A percentile compares a stretch with the other conserved stretches of the same genome.
Evolutionary conservation across 2,329 filamentous ascomycete genomes (phyloP).

Genomic region (Huntiella abstrusa): DNA sequence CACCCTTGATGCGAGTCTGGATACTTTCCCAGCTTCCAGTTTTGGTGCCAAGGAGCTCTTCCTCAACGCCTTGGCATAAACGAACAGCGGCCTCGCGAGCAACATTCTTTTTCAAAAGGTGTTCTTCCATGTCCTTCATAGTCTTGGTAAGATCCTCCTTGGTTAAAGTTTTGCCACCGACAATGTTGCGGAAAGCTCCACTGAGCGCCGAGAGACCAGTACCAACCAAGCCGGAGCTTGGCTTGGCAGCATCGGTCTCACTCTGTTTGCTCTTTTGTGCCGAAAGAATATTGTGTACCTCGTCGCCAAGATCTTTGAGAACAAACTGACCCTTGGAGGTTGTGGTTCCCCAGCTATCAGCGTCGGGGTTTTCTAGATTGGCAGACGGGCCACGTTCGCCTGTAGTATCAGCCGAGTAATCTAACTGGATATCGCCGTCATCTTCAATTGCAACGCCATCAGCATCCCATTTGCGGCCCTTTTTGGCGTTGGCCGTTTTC

Average conservation of each 20-base stretch:
- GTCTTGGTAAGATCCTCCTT: conserved; percentile 80
- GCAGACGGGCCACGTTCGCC: conserved; percentile 37
- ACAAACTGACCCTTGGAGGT: conserved; percentile 85
- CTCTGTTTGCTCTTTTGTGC: conserved; percentile 30
- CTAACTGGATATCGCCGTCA: conserved; percentile 50
- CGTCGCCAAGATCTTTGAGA: conserved; percentile 78
- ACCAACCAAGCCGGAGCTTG: conserved; percentile 49
- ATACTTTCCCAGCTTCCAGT: conserved; percentile 72
- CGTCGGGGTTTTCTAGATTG: conserved; percentile 54
- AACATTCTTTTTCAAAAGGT: conserved; percentile 87
- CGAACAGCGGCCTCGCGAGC: conserved; percentile 84
- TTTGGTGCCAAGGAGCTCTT: conserved; percentile 75
- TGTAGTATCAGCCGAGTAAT: conserved; percentile 56
- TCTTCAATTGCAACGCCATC: conserved; percentile 77
- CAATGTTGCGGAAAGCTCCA: conserved; percentile 81
- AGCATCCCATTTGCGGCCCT: conserved; percentile 79
- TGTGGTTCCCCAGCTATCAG: conserved; percentile 66
- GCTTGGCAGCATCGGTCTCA: conserved; percentile 29
- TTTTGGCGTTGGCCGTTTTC: conserved; percentile 54
- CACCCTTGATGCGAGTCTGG: conserved; percentile 48
- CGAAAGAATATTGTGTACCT: conserved; percentile 75
- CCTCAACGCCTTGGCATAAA: conserved; percentile 77
- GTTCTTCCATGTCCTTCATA: conserved; percentile 89
- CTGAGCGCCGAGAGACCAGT: conserved; percentile 67
- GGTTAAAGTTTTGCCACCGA: conserved; percentile 83